Evolutionary conservation across 129 eudicot genomes (phyloP).

Genomic region (Lonicera japonica): DNA sequence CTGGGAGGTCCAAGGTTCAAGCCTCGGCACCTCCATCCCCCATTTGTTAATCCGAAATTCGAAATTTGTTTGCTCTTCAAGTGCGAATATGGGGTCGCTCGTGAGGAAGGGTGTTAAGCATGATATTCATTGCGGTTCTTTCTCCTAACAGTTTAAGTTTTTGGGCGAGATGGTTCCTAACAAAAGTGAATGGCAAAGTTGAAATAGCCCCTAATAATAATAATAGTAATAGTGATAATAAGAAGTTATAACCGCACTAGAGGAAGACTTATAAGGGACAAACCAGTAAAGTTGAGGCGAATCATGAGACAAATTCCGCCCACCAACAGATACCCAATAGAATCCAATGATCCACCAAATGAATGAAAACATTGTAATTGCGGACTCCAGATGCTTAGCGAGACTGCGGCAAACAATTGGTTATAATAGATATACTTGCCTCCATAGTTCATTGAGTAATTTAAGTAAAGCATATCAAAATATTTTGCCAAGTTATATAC

Average conservation of each 20-base stretch:
- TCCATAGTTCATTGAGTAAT: background rate
- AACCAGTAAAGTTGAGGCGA: conserved; percentile 93
- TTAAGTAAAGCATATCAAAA: background rate
- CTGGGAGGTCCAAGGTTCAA: too few species aligned
- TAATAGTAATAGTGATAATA: too few species aligned
- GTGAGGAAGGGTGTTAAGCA: too few species aligned
- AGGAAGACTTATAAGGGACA: conserved; percentile 14
- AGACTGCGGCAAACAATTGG: conserved; percentile 38
- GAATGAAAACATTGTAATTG: conserved; percentile 78
- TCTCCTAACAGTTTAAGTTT: too few species aligned
- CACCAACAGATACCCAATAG: conserved; percentile 82
- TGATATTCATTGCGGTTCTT: too few species aligned
- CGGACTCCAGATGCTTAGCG: conserved; percentile 88
- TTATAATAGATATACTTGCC: conserved; percentile 1
- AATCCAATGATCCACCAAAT: conserved; percentile 98
- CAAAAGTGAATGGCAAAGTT: too few species aligned
- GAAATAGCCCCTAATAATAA: too few species aligned
- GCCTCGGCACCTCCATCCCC: too few species aligned
- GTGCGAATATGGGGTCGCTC: too few species aligned
- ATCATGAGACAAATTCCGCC: conserved; percentile 39
- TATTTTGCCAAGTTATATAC: background rate
- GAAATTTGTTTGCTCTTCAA: too few species aligned
- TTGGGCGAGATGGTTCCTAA: too few species aligned
- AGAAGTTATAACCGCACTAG: background rate
- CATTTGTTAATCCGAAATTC: too few species aligned